Conservation (phyloP, 768 basidiomycete genomes). For the Krasilnikovozyma curviuscula region DNA sequence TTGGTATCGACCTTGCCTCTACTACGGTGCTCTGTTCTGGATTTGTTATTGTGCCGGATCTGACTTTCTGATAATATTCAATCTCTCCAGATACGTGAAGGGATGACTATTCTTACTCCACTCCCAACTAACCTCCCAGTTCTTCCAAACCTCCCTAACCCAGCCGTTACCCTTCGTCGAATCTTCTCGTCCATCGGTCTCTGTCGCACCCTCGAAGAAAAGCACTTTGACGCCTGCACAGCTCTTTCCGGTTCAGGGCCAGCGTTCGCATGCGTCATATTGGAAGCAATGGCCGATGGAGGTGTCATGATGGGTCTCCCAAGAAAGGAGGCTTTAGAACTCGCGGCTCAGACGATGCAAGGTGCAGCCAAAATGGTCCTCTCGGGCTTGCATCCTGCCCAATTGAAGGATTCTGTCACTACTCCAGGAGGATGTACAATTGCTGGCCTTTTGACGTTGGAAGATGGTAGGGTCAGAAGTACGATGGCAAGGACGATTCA, state of each 20-base stretch:
- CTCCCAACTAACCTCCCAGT: conserved; percentile 32
- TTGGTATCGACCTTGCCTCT: not conserved
- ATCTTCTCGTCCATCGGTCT: conserved; percentile 95
- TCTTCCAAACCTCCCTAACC: conserved; percentile 34
- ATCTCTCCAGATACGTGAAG: conserved; percentile 67
- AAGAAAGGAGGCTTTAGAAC: conserved; percentile 73
- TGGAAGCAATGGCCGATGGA: conserved; percentile 97
- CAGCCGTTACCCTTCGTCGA: conserved; percentile 59
- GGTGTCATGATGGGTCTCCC: conserved; percentile 99
- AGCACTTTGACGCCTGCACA: conserved; percentile 95
- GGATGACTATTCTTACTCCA: conserved; percentile 85
- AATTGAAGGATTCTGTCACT: conserved; percentile 91
- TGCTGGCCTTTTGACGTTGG: conserved; percentile 82
- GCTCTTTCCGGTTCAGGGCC: conserved; percentile 91
- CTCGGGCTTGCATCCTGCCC: conserved; percentile 74
- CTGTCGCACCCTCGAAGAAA: conserved; percentile 90
- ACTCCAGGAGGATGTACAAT: conserved; percentile 98
- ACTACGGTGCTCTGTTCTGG: not conserved
- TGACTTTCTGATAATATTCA: not conserved
- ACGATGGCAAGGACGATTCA: conserved; percentile 92
- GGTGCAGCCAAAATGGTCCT: conserved; percentile 92
- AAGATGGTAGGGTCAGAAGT: conserved; percentile 80
- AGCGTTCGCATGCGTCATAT: conserved; percentile 85
- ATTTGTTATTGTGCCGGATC: not conserved
- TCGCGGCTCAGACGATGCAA: conserved; percentile 89